Evolutionary conservation across 2,329 filamentous ascomycete genomes (phyloP), one percentile per base, ranked within the genome.

Genomic region (Chaetoscypha palmicola): DNA sequence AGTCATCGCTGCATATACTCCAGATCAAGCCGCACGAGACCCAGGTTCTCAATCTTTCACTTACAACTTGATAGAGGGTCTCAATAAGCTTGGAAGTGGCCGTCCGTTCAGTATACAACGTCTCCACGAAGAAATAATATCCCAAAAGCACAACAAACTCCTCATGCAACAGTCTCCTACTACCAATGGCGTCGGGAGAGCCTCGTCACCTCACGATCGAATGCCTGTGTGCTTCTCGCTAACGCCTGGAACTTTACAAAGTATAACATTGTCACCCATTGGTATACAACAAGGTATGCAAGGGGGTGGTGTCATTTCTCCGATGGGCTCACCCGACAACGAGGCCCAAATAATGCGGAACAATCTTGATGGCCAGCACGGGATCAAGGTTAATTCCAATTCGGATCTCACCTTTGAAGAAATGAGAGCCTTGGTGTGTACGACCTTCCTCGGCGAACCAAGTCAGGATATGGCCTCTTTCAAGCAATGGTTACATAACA

Each of bases 381-480:
- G 50, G 12, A 43, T 60, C 12, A 59, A 57, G 39, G 50, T 56
- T 24, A 55, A 54, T 38, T 49, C 58, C 14, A 57, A 52, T 42
- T 48, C 71, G 4, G 74, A 78, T 50, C 63, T 82, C 16, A 73
- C 71, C 8, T 80, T 83, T 53, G 77, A 81, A 23, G 77, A 82
- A 53, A 68, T 72, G 7, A 70, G 79, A 50, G 74, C 81, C n/a
- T 64, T 83, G 9, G 78, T 81, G 1, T 82, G 79, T 58, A 83
- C 79, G 0, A 82, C 78, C 0, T 82, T 81, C 56, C 75, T 81
- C 21, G 78, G 78, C 21, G 78, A 82, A 52, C 75, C 77, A 2
- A 81, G 75, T 52, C 70, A 76, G 10, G 77, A 82, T 49, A 81
- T 82, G 77, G 72, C 75, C 2, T 80, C 72, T 45, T 82, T 81